Base-by-base conservation (phyloP, 495 filamentous ascomycete species). In the Choiromyces venosus region DNA sequence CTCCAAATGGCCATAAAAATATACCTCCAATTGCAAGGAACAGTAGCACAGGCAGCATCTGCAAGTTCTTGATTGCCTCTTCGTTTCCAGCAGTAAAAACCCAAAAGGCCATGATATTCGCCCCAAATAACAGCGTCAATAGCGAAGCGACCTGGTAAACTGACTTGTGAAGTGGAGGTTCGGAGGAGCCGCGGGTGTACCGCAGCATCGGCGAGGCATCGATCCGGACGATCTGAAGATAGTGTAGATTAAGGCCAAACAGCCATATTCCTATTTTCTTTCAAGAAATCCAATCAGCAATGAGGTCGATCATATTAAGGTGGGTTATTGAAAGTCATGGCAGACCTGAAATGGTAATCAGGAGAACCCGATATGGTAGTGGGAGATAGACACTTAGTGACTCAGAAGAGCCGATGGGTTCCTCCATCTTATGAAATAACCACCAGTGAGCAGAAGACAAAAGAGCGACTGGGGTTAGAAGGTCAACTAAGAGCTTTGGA, bases 81-180 rank as follows among this genome's bases (percentile, higher is more conserved):
- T 88, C 83, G 72, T 87, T 84, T 72, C 90, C 90, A 77, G 86
- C 89, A 33, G 93, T 93, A 77, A 92, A 85, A 72, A 86, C 76
- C 93, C 93, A 97, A 86, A 97, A 97, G 73, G 91, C 79, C 73
- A 91, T 72, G 44, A 96, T 85, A 71, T 91, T 94, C 79, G 89
- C 73, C 70, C 81, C 80, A 69, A 95, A 87, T 33, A 92, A 88
- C 71, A 89, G 80, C 35, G 90, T 90, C 76, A 97, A 87, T 70
- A 92, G 83, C 61, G 87, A 86, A 29, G 94, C 93, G 68, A 97
- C 84, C 67, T 90, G 91, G 84, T 97, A 97, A 56, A 90, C 90
- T 37, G 92, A 91, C 72, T 86, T 85, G 80, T 97, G 89, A 82
- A 94, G 91, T 44, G 91, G 85, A 25, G 85, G 86, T 75, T 93